A percentile compares a stretch with the other conserved stretches of the same genome.
Evolutionary conservation across 495 filamentous ascomycete genomes (phyloP).

Genomic region (Hypomontagnella submonticulosa): DNA sequence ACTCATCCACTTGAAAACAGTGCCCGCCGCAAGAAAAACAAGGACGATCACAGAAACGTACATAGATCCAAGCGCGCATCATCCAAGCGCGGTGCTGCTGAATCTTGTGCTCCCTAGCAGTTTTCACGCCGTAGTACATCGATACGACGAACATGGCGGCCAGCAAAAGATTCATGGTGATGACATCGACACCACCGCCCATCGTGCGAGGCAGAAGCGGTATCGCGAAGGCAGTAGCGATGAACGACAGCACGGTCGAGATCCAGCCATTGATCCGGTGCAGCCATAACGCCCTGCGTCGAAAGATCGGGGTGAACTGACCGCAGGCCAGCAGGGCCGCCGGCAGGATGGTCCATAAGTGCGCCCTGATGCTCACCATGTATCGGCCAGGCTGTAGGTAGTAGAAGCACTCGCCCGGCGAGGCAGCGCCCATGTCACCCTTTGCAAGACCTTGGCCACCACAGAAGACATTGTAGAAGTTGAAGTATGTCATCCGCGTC

Average conservation of each 20-base stretch:
- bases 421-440: conserved; percentile 23
- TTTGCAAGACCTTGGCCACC: conserved; percentile 5
- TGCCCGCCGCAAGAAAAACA: neutral
- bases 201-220: conserved; percentile 58
- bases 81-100: conserved; percentile 69
- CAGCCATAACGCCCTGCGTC: conserved; percentile 57
- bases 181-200: conserved; percentile 57
- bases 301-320: conserved; percentile 64
- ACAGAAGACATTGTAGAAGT: conserved; percentile 49
- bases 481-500: conserved; percentile 49
- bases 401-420: conserved; percentile 65
- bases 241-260: conserved; percentile 52
- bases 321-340: conserved; percentile 57
- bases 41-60: conserved; percentile 27
- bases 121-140: conserved; percentile 55
- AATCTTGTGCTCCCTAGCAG: conserved; percentile 64
- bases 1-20: neutral
- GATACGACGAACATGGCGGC: conserved; percentile 50
- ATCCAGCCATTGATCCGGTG: conserved; percentile 67
- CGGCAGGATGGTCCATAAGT: conserved; percentile 59
- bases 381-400: conserved; percentile 49
- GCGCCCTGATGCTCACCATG: conserved; percentile 59
- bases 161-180: conserved; percentile 50
- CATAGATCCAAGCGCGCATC: conserved; percentile 61
- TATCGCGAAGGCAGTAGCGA: conserved; percentile 54